Base-by-base conservation (phyloP, 1,139 yeast genomes). In the Pneumocystis wakefieldiae region DNA sequence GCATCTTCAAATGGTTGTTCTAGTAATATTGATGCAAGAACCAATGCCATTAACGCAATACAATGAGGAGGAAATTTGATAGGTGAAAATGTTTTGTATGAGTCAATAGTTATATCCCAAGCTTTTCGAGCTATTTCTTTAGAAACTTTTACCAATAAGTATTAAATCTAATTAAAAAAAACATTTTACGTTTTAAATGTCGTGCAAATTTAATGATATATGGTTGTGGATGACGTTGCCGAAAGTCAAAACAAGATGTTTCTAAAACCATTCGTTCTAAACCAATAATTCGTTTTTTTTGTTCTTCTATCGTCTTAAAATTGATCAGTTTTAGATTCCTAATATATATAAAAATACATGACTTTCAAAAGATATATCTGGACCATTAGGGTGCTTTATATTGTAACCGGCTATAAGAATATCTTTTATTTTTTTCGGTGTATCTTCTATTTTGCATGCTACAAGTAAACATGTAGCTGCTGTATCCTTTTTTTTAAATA, bases 401-500 rank as follows among this genome's bases (percentile, higher is more conserved):
- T 62, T 55, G 59, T 68, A 63, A 24, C 72, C 71, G 0, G 75
- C 76, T 35, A 72, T 71, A 8, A 74, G 69, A 60, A 86, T 80
- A 62, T 87, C 92, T 65, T 83, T 78, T 19, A 86, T 75, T 70
- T 87, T 86, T 73, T 91, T 91, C 57, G 91, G 85, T 58, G 95
- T 90, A 71, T 91, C 97, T 71, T 89, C 96, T 69, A 85, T 83
- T 73, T 92, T 91, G 59, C 86, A 79, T 2, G 97, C 88, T 42
- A 90, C 79, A 66, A 89, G 82, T n/a, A 92, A 71, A 65, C 94
- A 82, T 5, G 95, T 81, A 4, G 86, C 74, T 0, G 88, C 90
- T 29, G 86, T 81, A 59, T 85, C 85, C 69, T 76, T 71, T 63
- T 76, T 74, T 32, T 32, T 8, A 39, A 29, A 48, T 29, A 58